Evolutionary conservation across 805 yeast species (phyloP), one percentile per base, ranked within the genome.

Genomic region (Hanseniaspora taiwanica): DNA sequence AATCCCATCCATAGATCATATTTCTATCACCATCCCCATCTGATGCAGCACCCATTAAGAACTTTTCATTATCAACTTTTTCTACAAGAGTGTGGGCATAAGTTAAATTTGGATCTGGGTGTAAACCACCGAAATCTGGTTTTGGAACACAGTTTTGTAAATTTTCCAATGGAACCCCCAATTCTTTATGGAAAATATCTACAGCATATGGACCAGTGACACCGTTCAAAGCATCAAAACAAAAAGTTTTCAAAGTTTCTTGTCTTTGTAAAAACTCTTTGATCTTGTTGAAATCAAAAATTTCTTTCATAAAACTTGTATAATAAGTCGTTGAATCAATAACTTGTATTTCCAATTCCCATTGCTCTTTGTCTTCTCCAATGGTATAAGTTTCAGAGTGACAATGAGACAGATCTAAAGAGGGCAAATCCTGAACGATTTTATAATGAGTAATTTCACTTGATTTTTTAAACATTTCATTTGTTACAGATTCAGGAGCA

Each of bases 1-100:
- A 34, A 36, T 81, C 81, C 32, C 84, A 85, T 44, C 98, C 98
- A 60, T 91, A 91, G 54, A 89, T 89, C 98, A 89, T 89, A 61
- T 89, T 89, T 65, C 98, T 77, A 59, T 89, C 98, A 60, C 98
- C 98, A 53, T 89, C 98, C 61, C 98, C 98, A 58, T 85, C 98
- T n/a, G 94, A 81, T 7, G 97, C 97, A 29, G 97, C 97, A 47
- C 98, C 98, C 58, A 89, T 89, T 6, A 89, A 82, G 48, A 87
- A 82, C 44, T 75, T 64, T 44, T 81, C 81, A 17, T 61, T 56
- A 55, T 91, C 96, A n/a, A 89, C 98, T 47, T 72, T 71, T 25
- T 74, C 80, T 17, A 89, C 98, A 47, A 89, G 69, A 16, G 94
- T 76, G 44, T 71, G 74, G 9, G 97, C 98, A 56, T 91, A 89